phyloP scores from a whole-genome alignment of 805 yeast genomes.

The Babjeviella inositovora region DNA sequence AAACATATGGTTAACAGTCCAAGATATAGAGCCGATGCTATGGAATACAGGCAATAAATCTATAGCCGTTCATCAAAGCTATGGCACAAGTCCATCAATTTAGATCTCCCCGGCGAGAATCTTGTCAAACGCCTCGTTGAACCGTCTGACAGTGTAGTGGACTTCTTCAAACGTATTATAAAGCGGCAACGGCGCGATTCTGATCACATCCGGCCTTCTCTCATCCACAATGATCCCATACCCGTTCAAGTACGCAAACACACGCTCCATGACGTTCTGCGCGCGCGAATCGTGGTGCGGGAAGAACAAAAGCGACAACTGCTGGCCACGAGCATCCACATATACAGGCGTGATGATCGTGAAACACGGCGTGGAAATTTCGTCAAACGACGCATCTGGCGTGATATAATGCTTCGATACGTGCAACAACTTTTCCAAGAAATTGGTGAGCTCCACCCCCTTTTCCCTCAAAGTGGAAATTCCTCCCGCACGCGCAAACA shows the following conservation, averaged over 20 bases:
- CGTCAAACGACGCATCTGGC: constrained; percentile 7
- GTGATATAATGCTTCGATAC: constrained; percentile 27
- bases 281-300: constrained; percentile 20
- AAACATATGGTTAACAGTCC: too few relatives aligned
- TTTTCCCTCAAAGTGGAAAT: constrained; percentile 36
- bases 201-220: constrained; percentile 77
- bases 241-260: constrained; percentile 28
- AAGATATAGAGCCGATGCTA: neutral
- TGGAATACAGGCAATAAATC: neutral
- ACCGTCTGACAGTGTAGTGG: constrained; percentile 18
- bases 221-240: constrained; percentile 74
- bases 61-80: too few relatives aligned
- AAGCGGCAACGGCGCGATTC: constrained; percentile 77
- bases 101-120: too few relatives aligned
- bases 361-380: constrained; percentile 22
- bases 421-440: constrained; percentile 29
- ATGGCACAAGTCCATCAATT: too few relatives aligned
- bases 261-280: constrained; percentile 43
- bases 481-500: constrained; percentile 50
- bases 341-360: constrained; percentile 60
- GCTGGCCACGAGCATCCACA: constrained; percentile 56
- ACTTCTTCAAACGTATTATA: constrained; percentile 69
- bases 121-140: constrained; percentile 22
- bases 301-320: constrained; percentile 58
- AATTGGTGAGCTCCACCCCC: constrained; percentile 40